These are phyloP conservation scores for Angomonas ambiguus DNA, from an alignment of 208 protist genomes.

Conservation along the genomic window DNA sequence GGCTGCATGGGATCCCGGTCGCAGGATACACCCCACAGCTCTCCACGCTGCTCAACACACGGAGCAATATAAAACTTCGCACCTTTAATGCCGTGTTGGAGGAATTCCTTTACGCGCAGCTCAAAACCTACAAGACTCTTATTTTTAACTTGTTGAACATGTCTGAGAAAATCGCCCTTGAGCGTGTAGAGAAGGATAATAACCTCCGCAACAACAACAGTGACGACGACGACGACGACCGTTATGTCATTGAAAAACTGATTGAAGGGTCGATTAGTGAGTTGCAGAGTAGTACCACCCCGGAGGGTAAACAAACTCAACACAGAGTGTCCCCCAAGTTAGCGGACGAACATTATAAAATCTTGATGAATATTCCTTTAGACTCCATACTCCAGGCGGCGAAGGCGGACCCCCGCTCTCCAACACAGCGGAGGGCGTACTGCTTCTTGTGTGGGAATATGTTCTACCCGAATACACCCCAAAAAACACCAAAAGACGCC, in stretches of 20 bases:
- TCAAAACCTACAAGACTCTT: constrained; percentile 44
- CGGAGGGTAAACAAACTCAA: not conserved
- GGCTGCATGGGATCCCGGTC: constrained; percentile 34
- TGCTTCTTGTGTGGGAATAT: not conserved
- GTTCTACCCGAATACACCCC: too few relatives aligned
- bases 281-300: not conserved
- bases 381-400: not conserved
- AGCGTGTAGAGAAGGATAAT: constrained; percentile 18
- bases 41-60: constrained; percentile 19
- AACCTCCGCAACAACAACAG: constrained; percentile 14
- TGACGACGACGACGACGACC: too few relatives aligned
- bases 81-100: constrained; percentile 54
- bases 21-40: constrained; percentile 54
- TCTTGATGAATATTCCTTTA: not conserved
- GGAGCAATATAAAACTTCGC: constrained; percentile 17
- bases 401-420: too few relatives aligned
- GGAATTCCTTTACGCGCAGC: constrained; percentile 53
- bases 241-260: too few relatives aligned
- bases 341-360: not conserved
- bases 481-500: too few relatives aligned
- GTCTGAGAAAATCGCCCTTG: constrained; percentile 38
- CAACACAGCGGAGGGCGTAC: not conserved
- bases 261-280: not conserved
- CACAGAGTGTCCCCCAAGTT: not conserved
- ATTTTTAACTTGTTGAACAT: constrained; percentile 84